phyloP scores from a whole-genome alignment of 345 rosid genomes.

The Aquilaria malaccensis region DNA sequence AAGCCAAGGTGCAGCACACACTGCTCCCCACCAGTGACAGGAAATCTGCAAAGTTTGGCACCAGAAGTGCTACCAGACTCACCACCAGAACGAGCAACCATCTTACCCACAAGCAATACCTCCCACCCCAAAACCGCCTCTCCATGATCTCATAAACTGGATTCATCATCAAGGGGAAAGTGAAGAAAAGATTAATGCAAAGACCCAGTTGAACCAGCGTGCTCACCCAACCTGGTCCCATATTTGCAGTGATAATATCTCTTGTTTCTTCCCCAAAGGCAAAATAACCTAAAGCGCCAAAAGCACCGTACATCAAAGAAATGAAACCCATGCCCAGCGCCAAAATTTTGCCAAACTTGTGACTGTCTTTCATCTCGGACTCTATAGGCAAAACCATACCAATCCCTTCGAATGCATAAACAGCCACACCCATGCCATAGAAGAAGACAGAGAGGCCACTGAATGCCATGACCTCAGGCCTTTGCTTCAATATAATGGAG shows the following conservation, averaged over 20 bases:
- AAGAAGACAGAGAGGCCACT: constrained; percentile 56
- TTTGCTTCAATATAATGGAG: constrained; percentile 27
- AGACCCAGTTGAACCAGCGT: constrained; percentile 68
- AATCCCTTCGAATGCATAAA: constrained; percentile 71
- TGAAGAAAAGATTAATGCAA: constrained; percentile 75
- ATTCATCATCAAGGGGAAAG: constrained; percentile 92
- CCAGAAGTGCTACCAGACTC: constrained; percentile 55
- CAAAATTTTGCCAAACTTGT: constrained; percentile 48
- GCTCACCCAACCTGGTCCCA: constrained; percentile 58
- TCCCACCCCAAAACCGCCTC: constrained; percentile 55
- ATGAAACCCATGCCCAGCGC: constrained; percentile 51
- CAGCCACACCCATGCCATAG: constrained; percentile 78
- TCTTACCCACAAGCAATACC: constrained; percentile 69
- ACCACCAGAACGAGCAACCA: constrained; percentile 65
- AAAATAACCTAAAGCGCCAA: constrained; percentile 68
- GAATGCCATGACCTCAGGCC: constrained; percentile 46
- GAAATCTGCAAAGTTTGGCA: constrained; percentile 86
- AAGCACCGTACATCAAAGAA: constrained; percentile 50
- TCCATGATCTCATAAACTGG: constrained; percentile 85
- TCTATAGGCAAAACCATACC: constrained; percentile 79
- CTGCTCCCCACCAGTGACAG: constrained; percentile 87
- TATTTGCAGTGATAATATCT: constrained; percentile 74
- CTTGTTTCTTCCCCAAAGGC: constrained; percentile 67
- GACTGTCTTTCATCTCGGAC: constrained; percentile 52
- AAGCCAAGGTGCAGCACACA: constrained; percentile 71